Evolutionary conservation across 257 asterid genomes (phyloP).

Genomic region (Striga asiatica): DNA sequence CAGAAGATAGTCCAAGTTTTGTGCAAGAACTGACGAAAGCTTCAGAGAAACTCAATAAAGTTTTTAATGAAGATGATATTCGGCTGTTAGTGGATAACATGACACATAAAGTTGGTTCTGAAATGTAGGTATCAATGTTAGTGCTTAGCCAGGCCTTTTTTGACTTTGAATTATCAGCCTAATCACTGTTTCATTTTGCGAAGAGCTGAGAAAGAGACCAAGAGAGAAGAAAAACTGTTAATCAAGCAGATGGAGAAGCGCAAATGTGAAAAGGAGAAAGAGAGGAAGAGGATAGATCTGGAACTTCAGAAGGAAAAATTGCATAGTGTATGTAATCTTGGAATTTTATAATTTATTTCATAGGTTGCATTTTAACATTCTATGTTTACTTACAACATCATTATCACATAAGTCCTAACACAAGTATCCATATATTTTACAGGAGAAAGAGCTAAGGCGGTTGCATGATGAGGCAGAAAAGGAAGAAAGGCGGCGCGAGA

Average conservation of each 20-base stretch:
- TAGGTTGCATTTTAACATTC: too few species aligned
- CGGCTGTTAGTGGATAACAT: conserved; percentile 38
- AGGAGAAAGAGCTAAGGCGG: conserved; percentile 71
- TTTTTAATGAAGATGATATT: conserved; percentile 61
- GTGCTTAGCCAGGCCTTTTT: conserved; percentile 7
- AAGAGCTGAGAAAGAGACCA: conserved; percentile 67
- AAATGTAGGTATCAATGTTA: conserved; percentile 42
- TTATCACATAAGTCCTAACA: conserved; percentile 5
- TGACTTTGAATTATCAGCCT: conserved; percentile 12
- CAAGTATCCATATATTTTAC: conserved; percentile 9
- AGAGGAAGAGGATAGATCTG: conserved; percentile 53
- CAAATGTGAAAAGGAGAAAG: conserved; percentile 67
- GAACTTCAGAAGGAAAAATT: conserved; percentile 61
- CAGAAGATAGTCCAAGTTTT: conserved; percentile 28
- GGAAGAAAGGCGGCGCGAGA: conserved; percentile 54
- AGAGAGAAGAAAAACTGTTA: conserved; percentile 38
- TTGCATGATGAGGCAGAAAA: conserved; percentile 67
- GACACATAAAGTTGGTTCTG: conserved; percentile 38
- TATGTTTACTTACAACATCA: not conserved
- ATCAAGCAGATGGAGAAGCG: conserved; percentile 69
- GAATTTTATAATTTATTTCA: too few species aligned
- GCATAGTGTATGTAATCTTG: conserved; percentile 43
- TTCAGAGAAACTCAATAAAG: conserved; percentile 55
- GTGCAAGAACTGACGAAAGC: conserved; percentile 56
- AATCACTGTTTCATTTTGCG: conserved; percentile 20